Base-by-base conservation (phyloP, 345 rosid species). In the Hirschfeldia incana region DNA sequence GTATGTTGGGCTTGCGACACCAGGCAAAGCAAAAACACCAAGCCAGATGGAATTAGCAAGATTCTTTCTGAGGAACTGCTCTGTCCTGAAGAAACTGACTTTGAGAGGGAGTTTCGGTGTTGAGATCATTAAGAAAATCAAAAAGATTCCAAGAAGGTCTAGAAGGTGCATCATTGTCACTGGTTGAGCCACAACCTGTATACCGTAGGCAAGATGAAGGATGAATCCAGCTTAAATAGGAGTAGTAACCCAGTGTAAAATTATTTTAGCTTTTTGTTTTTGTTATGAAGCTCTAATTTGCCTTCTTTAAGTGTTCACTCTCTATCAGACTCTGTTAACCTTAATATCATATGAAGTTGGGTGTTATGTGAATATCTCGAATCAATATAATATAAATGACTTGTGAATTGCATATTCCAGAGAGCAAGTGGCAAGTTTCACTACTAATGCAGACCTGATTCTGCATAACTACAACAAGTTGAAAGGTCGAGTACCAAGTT, bases 401-500 rank as follows among this genome's bases (percentile, higher is more conserved):
- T 42, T 42, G 13, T 42, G 49, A 42, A 42, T 42, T 42, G 49
- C 49, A 42, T 42, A 42, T 42, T 42, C 13, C 49, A 42, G 12
- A 42, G 49, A 42, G 49, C 0, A 42, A 42, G 49, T 42, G 49
- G 49, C 49, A 42, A 42, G 49, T 42, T 3, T 42, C 49, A 21
- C 21, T 21, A 42, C 13, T 42, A 42, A 42, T 42, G 13, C 10
- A 5, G 8, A 21, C 21, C 21, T 21, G 21, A 21, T 21, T 21
- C 21, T 21, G 21, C 21, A 21, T 21, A 21, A 21, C 10, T 7
- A 59, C 62, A 76, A 76, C 36, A 51, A 32, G 6, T 51, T 74
- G 33, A 33, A 64, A 65, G 53, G 77, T 7, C 10, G 17, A 49
- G 51, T 76, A 42, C 80, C 80, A 29, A 0, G 28, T 68, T 76